A percentile compares a stretch with the other conserved stretches of the same genome.
Conservation (phyloP, 345 rosid species). For the Populus euphratica region DNA sequence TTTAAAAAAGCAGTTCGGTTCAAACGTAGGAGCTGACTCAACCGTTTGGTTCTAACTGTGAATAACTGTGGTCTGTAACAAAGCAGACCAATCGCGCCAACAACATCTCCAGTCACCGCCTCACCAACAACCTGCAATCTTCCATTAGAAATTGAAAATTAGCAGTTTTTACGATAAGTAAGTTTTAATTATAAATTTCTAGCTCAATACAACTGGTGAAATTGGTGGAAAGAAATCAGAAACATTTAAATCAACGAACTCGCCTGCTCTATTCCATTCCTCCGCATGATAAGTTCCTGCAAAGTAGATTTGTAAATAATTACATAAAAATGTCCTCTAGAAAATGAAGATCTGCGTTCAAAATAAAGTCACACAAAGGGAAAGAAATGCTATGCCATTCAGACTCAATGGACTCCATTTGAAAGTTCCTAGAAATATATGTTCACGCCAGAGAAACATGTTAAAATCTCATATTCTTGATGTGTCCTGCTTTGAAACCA, state of each 20-base stretch:
- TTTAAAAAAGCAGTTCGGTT: conserved; percentile 68
- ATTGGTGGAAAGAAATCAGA: conserved; percentile 3
- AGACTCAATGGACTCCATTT: not conserved
- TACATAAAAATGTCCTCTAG: conserved; percentile 4
- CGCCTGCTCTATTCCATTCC: conserved; percentile 68
- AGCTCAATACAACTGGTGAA: not conserved
- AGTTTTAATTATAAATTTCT: not conserved
- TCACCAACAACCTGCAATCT: conserved; percentile 57
- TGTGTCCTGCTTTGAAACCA: not conserved
- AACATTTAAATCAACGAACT: conserved; percentile 16
- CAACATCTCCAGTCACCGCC: conserved; percentile 60
- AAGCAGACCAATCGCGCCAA: conserved; percentile 78
- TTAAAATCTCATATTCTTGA: not conserved
- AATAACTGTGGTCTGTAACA: conserved; percentile 90
- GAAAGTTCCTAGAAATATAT: not conserved
- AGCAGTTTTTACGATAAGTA: not conserved
- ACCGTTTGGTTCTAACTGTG: conserved; percentile 73
- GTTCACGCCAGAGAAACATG: not conserved
- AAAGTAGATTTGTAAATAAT: conserved; percentile 12
- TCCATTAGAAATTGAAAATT: conserved; percentile 2
- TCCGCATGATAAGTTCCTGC: conserved; percentile 60
- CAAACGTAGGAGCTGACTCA: conserved; percentile 84
- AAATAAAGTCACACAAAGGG: not conserved
- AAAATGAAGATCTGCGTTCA: not conserved
- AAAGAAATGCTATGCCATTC: not conserved